Percentiles rank a stretch among this genome's conserved stretches.
Evolutionary conservation across 495 filamentous ascomycete species (phyloP).

Genomic region (Parmelia sp.): DNA sequence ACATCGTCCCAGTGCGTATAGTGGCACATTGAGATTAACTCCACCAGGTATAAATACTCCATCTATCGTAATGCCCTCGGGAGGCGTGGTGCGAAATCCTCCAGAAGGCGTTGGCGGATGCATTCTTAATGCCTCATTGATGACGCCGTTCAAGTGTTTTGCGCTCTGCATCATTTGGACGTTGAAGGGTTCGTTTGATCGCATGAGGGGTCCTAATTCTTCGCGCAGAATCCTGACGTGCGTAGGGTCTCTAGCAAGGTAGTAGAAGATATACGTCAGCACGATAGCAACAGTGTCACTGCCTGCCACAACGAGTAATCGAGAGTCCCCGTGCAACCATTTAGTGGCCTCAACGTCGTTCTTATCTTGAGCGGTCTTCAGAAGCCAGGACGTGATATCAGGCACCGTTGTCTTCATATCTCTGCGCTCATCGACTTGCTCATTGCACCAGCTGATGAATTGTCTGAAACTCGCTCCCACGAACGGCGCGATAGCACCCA

Average conservation of each 20-base stretch:
- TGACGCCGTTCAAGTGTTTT: conserved; percentile 40
- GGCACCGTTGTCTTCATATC: not conserved
- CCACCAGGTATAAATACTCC: conserved; percentile 41
- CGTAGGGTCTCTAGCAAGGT: conserved; percentile 31
- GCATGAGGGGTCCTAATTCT: conserved; percentile 28
- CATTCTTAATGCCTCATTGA: conserved; percentile 47
- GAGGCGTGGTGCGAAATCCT: conserved; percentile 37
- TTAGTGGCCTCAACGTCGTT: conserved; percentile 11
- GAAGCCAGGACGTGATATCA: conserved; percentile 9
- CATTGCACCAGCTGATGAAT: conserved; percentile 13
- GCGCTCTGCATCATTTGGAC: conserved; percentile 26
- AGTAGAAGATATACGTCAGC: conserved; percentile 36
- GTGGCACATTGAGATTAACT: conserved; percentile 35
- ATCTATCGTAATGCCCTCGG: conserved; percentile 42
- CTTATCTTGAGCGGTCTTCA: conserved; percentile 13
- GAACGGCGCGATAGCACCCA: conserved; percentile 13
- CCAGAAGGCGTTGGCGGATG: conserved; percentile 36
- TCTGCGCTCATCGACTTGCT: conserved; percentile 13
- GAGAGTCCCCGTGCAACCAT: conserved; percentile 20
- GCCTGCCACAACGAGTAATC: conserved; percentile 19
- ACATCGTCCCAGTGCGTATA: conserved; percentile 35
- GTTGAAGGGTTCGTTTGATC: conserved; percentile 13
- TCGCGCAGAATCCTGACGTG: conserved; percentile 27
- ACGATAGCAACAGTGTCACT: conserved; percentile 40
- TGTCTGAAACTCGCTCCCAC: conserved; percentile 4